These are phyloP conservation scores for Cordyceps tenuipes DNA, from an alignment of 2,329 filamentous ascomycete species.

Conservation along the genomic window DNA sequence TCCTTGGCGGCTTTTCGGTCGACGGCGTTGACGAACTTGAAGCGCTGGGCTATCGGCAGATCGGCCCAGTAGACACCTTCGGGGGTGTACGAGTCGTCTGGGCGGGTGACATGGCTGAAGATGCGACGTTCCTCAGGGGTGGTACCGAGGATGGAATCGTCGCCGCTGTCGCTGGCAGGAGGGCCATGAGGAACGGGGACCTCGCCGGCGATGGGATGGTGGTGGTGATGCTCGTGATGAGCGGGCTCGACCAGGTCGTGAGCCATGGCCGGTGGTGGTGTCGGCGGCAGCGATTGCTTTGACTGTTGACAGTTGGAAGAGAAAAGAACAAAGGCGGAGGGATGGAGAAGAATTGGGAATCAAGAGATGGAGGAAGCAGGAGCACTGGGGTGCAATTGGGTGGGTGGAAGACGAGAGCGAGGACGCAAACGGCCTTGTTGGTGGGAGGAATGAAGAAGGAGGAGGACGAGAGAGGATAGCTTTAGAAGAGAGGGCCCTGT, in stretches of 20 bases:
- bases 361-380: not conserved
- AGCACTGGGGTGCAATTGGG: not conserved
- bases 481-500: not conserved
- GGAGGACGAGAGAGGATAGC: not conserved
- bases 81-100: constrained; percentile 77
- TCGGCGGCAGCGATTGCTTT: not conserved
- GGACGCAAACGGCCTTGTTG: constrained; percentile 4
- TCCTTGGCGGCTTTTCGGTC: constrained; percentile 60
- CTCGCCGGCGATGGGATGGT: constrained; percentile 38
- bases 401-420: not conserved
- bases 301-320: not conserved
- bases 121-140: constrained; percentile 47
- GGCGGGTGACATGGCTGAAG: constrained; percentile 74
- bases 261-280: not conserved
- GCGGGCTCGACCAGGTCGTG: constrained; percentile 6
- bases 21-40: constrained; percentile 67
- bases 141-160: constrained; percentile 34
- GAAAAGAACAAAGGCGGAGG: not conserved
- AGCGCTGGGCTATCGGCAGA: constrained; percentile 59
- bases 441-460: constrained; percentile 4
- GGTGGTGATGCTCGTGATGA: constrained; percentile 27
- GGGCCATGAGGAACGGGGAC: constrained; percentile 47
- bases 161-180: constrained; percentile 38
- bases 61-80: constrained; percentile 93
- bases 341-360: not conserved